Conservation (phyloP, 1,284 basidiomycete species). For the Malassezia brasiliensis region DNA sequence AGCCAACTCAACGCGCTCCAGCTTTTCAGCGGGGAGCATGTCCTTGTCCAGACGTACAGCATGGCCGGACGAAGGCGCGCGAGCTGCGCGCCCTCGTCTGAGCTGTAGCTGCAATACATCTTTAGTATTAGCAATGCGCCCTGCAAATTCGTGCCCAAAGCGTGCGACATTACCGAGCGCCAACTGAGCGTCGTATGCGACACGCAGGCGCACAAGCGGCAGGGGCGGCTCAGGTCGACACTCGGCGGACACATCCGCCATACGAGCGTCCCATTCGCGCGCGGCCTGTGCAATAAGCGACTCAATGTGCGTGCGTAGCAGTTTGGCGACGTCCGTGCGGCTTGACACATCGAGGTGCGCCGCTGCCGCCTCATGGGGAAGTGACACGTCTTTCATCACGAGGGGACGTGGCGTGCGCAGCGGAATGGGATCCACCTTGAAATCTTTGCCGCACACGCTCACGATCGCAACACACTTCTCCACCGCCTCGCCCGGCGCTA, state of each 20-base stretch:
- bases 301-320: constrained; percentile 26
- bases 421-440: constrained; percentile 70
- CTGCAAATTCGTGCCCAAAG: constrained; percentile 90
- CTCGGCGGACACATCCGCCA: constrained; percentile 50
- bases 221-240: constrained; percentile 48
- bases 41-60: constrained; percentile 25
- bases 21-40: constrained; percentile 27
- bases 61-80: constrained; percentile 7
- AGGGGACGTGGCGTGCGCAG: constrained; percentile 89
- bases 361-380: constrained; percentile 56
- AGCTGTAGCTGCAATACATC: constrained; percentile 64
- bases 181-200: constrained; percentile 33
- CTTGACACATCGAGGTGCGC: constrained; percentile 22
- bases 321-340: constrained; percentile 27
- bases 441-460: constrained; percentile 66
- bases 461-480: constrained; percentile 35
- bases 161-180: constrained; percentile 68
- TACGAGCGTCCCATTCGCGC: constrained; percentile 66
- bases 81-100: constrained; percentile 7
- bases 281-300: constrained; percentile 66
- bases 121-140: constrained; percentile 81
- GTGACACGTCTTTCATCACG: constrained; percentile 71
- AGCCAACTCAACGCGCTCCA: constrained; percentile 34
- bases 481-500: constrained; percentile 31
- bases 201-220: constrained; percentile 73